Evolutionary conservation across 257 asterid genomes (phyloP).

Genomic region (Linaria vulgaris): DNA sequence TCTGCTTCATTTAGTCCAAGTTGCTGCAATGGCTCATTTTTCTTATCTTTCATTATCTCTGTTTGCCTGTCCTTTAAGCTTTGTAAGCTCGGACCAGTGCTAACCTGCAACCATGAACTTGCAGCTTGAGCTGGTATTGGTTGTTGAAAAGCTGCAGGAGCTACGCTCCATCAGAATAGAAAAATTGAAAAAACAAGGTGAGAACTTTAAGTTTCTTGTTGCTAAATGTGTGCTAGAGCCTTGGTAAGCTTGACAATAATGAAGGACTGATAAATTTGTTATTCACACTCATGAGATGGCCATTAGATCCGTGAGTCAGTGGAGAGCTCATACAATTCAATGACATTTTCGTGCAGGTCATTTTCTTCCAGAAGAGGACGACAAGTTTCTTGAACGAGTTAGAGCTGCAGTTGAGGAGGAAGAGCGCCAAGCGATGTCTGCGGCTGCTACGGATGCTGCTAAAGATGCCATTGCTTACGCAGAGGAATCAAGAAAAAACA

Average conservation of each 20-base stretch:
- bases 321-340: conserved; percentile 19
- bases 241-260: not conserved
- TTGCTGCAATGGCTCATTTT: conserved; percentile 5
- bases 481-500: conserved; percentile 59
- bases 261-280: conserved; percentile 16
- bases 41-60: not conserved
- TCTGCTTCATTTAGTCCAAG: conserved; percentile 15
- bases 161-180: conserved; percentile 80
- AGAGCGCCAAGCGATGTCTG: conserved; percentile 76
- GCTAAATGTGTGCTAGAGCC: conserved; percentile 2
- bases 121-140: conserved; percentile 89
- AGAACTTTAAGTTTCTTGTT: conserved; percentile 17
- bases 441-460: conserved; percentile 78
- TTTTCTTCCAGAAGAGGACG: conserved; percentile 95
- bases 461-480: conserved; percentile 84
- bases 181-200: conserved; percentile 93
- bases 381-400: conserved; percentile 90
- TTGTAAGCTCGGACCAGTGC: not conserved
- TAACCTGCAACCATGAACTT: conserved; percentile 26
- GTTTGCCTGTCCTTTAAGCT: conserved; percentile 17
- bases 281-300: conserved; percentile 4
- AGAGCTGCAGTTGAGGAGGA: conserved; percentile 98
- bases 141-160: conserved; percentile 93
- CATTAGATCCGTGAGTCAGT: conserved; percentile 12
- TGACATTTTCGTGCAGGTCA: conserved; percentile 52